Evolutionary conservation across 805 yeast genomes (phyloP).

Genomic region (Komagataella pastoris): DNA sequence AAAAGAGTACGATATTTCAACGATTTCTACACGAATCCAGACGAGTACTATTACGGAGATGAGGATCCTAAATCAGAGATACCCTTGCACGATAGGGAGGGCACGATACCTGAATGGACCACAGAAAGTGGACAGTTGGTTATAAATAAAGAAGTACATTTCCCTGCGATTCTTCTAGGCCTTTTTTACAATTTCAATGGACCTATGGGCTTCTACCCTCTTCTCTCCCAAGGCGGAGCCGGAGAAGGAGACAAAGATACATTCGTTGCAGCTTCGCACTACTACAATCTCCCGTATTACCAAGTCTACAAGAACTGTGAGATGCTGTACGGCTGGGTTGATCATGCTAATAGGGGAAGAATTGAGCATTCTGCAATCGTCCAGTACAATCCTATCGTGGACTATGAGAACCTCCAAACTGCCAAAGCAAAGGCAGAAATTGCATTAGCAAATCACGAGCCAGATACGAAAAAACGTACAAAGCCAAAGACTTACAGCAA

Average conservation of each 20-base stretch:
- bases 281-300: constrained; percentile 33
- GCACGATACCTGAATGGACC: constrained; percentile 56
- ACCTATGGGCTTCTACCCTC: constrained; percentile 42
- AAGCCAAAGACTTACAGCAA: not conserved
- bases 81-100: constrained; percentile 52
- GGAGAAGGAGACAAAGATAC: constrained; percentile 81
- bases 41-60: constrained; percentile 17
- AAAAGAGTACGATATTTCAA: constrained; percentile 16
- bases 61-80: constrained; percentile 17
- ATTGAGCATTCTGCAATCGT: constrained; percentile 21
- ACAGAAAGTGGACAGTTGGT: constrained; percentile 60
- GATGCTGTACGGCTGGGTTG: constrained; percentile 18
- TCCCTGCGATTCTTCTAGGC: constrained; percentile 41
- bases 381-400: constrained; percentile 20
- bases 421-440: constrained; percentile 9
- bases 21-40: constrained; percentile 18
- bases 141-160: constrained; percentile 44
- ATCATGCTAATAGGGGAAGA: constrained; percentile 9
- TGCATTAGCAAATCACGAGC: constrained; percentile 8
- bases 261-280: constrained; percentile 55
- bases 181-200: constrained; percentile 57
- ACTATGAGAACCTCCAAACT: constrained; percentile 14
- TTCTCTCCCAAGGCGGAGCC: constrained; percentile 43
- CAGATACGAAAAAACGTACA: not conserved
- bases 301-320: constrained; percentile 32